Evolutionary conservation across 2,329 filamentous ascomycete species (phyloP).

Genomic region (Aspergillus bombycis): DNA sequence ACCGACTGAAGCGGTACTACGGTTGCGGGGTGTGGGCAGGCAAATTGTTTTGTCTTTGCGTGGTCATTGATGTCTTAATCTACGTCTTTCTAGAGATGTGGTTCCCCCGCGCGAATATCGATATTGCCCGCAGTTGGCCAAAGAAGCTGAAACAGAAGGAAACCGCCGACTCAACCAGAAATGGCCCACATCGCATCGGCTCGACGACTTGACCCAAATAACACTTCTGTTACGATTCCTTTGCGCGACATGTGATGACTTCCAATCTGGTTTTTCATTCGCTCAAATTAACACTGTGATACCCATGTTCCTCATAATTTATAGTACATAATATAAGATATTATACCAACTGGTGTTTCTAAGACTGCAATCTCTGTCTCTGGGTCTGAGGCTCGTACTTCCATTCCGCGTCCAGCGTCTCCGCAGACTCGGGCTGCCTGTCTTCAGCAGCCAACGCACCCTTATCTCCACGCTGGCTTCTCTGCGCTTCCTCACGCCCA

Average conservation of each 20-base stretch:
- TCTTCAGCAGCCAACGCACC: conserved; percentile 34
- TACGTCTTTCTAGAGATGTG: conserved; percentile 86
- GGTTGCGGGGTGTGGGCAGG: conserved; percentile 98
- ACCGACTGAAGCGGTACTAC: conserved; percentile 93
- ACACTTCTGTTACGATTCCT: neutral
- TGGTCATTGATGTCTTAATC: conserved; percentile 89
- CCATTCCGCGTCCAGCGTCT: conserved; percentile 30
- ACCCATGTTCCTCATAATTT: conserved; percentile 13
- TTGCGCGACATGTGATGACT: neutral
- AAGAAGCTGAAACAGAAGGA: conserved; percentile 59
- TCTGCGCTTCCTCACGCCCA: conserved; percentile 29
- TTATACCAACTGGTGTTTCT: neutral
- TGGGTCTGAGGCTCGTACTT: conserved; percentile 33
- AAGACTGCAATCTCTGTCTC: conserved; percentile 17
- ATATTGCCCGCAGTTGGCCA: conserved; percentile 90
- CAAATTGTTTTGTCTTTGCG: conserved; percentile 93
- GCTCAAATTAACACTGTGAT: conserved; percentile 8
- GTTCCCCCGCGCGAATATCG: conserved; percentile 82
- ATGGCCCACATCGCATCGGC: conserved; percentile 9
- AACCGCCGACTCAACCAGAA: neutral
- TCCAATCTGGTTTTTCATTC: neutral
- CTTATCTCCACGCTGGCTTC: conserved; percentile 31
- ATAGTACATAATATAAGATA: conserved; percentile 2
- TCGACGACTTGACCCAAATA: conserved; percentile 7
- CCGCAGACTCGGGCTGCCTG: conserved; percentile 33